A percentile compares a stretch with the other conserved stretches of the same genome.
Evolutionary conservation across 495 filamentous ascomycete genomes (phyloP).

Genomic region (Lasiosphaeris hirsuta): DNA sequence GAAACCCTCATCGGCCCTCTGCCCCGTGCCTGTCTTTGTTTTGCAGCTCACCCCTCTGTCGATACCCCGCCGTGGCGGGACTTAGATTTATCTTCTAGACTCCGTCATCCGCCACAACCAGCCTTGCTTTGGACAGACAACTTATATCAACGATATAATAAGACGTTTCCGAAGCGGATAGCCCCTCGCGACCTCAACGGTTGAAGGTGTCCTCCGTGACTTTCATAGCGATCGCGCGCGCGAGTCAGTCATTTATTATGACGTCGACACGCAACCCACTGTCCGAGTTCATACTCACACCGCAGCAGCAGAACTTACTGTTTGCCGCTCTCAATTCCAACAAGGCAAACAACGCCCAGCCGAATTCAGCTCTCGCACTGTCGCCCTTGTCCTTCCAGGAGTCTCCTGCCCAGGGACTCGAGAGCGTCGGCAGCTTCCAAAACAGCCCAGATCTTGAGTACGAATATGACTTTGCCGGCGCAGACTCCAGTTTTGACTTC

Average conservation of each 20-base stretch:
- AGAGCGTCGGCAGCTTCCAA: slow-evolving; percentile 46
- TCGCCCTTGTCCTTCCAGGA: slow-evolving; percentile 54
- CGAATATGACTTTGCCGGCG: slow-evolving; percentile 54
- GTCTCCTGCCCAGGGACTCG: slow-evolving; percentile 44
- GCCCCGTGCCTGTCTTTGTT: slow-evolving; percentile 7
- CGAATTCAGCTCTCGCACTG: slow-evolving; percentile 39
- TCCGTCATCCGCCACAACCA: neutral
- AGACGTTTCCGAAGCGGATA: neutral
- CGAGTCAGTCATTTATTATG: slow-evolving; percentile 43
- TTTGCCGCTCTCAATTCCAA: slow-evolving; percentile 86
- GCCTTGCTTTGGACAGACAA: neutral
- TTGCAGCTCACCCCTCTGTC: neutral
- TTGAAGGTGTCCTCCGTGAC: neutral
- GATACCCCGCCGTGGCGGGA: slow-evolving; percentile 15
- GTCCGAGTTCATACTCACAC: slow-evolving; percentile 59
- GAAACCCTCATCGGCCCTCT: neutral
- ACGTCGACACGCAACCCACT: slow-evolving; percentile 42
- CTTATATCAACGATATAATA: neutral
- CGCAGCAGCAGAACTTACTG: slow-evolving; percentile 82
- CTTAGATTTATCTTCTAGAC: neutral
- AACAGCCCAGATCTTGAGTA: slow-evolving; percentile 84
- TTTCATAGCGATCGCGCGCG: neutral
- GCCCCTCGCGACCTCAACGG: neutral
- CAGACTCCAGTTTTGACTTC: slow-evolving; percentile 53
- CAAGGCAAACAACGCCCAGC: slow-evolving; percentile 28